Evolutionary conservation across 2,329 filamentous ascomycete species (phyloP), one percentile per base, ranked within the genome.

Genomic region (Trichoderma sp.): DNA sequence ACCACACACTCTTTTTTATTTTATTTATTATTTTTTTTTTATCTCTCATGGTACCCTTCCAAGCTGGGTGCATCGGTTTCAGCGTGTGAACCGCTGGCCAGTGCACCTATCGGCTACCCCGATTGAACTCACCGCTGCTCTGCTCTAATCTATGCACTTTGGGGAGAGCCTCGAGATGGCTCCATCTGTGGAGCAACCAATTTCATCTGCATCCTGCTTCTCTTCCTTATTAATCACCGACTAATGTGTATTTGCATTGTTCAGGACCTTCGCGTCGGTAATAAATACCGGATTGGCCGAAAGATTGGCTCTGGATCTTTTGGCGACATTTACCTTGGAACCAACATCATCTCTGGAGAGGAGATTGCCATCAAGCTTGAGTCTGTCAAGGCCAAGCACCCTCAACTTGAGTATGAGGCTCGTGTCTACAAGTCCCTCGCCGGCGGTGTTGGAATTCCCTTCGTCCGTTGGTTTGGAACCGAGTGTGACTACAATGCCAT

Each of bases 401-500:
- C 95, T 68, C 95, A 98, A 82, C 89, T 99, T 70, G 95, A 98
- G 82, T 98, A 98, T 86, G 95, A 99, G 83, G 95, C 95, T 68
- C 93, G 94, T 75, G 94, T 98, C 76, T 94, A 91, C 83, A 91
- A 91, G 81, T 90, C 88, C 27, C 92, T 99, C 63, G 95, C 95
- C 67, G 95, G 95, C 73, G 95, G 95, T 80, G 95, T 98, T 74
- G 95, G 95, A 70, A 99, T 99, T 73, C 95, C 95, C 57, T 98
- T 98, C 77, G 95, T 99, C 78, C 93, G 94, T 82, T 99, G 95
- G 95, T 99, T 98, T 81, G 95, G 95, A 74, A 98, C 94, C 70
- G 95, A 99, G 83, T 98, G 94, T 82, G 95, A 98, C 84, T 98
- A 99, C 89, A 98, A 99, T 83, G 95, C 95, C 80, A 98, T 99